Evolutionary conservation across 495 filamentous ascomycete species (phyloP).

Genomic region (Terfezia boudieri): DNA sequence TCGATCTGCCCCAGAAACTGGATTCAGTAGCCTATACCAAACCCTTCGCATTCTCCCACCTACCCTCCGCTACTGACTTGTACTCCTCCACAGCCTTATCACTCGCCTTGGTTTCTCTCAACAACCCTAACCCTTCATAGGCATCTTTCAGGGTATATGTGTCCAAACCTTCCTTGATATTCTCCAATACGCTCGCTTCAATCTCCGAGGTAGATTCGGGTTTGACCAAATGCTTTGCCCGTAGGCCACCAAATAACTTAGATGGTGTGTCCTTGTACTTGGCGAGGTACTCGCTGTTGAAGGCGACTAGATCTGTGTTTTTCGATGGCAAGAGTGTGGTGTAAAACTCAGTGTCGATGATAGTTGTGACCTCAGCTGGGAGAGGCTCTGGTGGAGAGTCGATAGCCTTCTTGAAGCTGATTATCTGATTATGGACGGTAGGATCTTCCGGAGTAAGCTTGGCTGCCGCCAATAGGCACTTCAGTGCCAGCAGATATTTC

Average conservation of each 20-base stretch:
- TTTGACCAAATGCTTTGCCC: constrained; percentile 36
- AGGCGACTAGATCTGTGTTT: constrained; percentile 34
- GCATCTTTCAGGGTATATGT: constrained; percentile 38
- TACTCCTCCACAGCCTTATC: constrained; percentile 18
- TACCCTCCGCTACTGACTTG: constrained; percentile 15
- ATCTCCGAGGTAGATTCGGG: constrained; percentile 28
- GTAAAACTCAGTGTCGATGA: constrained; percentile 39
- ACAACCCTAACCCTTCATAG: constrained; percentile 31
- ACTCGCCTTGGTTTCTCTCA: constrained; percentile 37
- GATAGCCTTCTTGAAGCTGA: constrained; percentile 41
- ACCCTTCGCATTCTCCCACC: not conserved
- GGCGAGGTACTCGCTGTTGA: constrained; percentile 43
- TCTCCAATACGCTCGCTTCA: constrained; percentile 37
- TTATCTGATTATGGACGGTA: constrained; percentile 52
- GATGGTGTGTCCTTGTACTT: constrained; percentile 38
- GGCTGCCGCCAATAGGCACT: constrained; percentile 54
- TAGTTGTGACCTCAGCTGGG: constrained; percentile 36
- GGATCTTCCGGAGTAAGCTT: constrained; percentile 47
- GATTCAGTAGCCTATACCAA: not conserved
- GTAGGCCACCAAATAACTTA: constrained; percentile 34
- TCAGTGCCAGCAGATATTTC: constrained; percentile 57
- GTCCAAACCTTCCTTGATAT: constrained; percentile 27
- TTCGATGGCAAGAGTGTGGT: constrained; percentile 27
- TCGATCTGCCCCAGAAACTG: no score
- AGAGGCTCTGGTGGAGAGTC: constrained; percentile 27